These are phyloP conservation scores for Pyrenochaeta sp. DNA, from an alignment of 2,329 filamentous ascomycete species.

Conservation along the genomic window DNA sequence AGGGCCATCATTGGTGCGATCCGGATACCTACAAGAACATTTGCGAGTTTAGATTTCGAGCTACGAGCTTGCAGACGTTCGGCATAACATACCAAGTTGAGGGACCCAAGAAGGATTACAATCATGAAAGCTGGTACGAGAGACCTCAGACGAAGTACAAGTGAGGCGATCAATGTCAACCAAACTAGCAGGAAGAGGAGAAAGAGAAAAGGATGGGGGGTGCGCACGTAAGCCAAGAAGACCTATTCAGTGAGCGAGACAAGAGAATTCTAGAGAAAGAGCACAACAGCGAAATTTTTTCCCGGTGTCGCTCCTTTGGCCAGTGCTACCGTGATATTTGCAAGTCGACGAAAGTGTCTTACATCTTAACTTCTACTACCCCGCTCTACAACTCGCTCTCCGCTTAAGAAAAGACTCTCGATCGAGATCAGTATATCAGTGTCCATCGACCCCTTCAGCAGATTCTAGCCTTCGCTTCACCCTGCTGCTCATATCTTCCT, in stretches of 20 bases:
- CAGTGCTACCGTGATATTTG: not conserved
- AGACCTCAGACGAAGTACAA: constrained; percentile 14
- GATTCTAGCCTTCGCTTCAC: not conserved
- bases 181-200: not conserved
- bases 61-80: constrained; percentile 33
- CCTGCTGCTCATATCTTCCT: not conserved
- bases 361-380: not conserved
- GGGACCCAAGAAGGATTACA: constrained; percentile 78
- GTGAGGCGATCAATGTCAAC: not conserved
- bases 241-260: not conserved
- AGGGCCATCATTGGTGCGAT: constrained; percentile 73
- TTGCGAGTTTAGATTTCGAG: constrained; percentile 69
- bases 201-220: not conserved
- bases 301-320: not conserved
- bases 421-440: not conserved
- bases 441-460: not conserved
- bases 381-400: not conserved
- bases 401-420: not conserved
- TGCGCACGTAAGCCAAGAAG: not conserved
- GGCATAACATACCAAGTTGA: constrained; percentile 70
- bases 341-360: not conserved
- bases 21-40: constrained; percentile 75
- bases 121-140: constrained; percentile 50
- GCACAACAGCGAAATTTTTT: not conserved
- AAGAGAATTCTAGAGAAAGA: not conserved